phyloP scores from a whole-genome alignment of 805 yeast species.

The Candida boidinii region DNA sequence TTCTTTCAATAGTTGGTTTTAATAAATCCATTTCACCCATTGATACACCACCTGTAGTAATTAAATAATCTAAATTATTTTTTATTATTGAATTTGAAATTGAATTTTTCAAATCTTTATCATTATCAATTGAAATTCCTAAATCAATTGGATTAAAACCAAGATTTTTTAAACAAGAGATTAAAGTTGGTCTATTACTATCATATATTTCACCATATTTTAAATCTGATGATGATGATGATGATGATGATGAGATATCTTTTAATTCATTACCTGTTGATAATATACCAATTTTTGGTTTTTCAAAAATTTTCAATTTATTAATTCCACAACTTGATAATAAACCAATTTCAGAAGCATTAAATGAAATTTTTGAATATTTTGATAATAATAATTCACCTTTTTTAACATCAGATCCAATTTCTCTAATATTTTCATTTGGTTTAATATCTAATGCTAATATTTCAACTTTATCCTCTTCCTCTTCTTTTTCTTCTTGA shows the following conservation, averaged over 20 bases:
- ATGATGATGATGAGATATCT: conserved; percentile 21
- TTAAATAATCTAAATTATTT: conserved; percentile 29
- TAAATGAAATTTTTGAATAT: conserved; percentile 27
- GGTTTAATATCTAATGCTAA: conserved; percentile 28
- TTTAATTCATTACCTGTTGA: conserved; percentile 47
- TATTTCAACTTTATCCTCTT: conserved; percentile 32
- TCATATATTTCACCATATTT: conserved; percentile 40
- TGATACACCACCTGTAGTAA: conserved; percentile 52
- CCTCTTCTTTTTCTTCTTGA: conserved; percentile 30
- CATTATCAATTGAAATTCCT: conserved; percentile 40
- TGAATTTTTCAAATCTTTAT: conserved; percentile 16
- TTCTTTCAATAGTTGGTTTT: conserved; percentile 38
- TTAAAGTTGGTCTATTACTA: conserved; percentile 39
- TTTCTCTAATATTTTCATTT: conserved; percentile 38
- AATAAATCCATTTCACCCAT: conserved; percentile 49
- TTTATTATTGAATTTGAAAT: conserved; percentile 19
- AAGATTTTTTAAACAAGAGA: conserved; percentile 24
- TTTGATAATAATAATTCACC: conserved; percentile 28
- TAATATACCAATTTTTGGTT: conserved; percentile 37
- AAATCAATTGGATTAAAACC: conserved; percentile 35
- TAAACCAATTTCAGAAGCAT: conserved; percentile 44
- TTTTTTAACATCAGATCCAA: conserved; percentile 37
- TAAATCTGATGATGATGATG: conserved; percentile 5
- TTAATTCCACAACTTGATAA: conserved; percentile 38
- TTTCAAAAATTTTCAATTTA: conserved; percentile 27